Conservation (phyloP, 495 filamentous ascomycete species). For the Lasiosphaeria ovina region DNA sequence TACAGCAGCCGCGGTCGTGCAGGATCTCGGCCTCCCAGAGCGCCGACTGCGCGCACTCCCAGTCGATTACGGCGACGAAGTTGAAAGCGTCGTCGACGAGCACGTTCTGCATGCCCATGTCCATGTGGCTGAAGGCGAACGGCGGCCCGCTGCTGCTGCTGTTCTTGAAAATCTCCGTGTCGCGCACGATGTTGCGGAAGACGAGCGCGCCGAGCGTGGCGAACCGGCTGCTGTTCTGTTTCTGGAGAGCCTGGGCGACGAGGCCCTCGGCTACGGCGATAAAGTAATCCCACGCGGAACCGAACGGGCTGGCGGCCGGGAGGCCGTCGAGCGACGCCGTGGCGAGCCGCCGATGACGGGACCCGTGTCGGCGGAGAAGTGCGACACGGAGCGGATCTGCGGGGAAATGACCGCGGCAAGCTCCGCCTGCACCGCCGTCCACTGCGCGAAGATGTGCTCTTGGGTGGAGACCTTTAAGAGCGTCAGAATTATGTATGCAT, state of each 20-base stretch:
- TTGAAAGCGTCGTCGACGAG: slow-evolving; percentile 29
- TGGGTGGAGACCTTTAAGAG: background rate
- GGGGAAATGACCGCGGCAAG: no score
- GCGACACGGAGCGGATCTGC: no score
- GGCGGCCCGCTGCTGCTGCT: background rate
- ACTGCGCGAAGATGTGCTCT: no score
- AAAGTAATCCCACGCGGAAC: no score
- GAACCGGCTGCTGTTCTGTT: background rate
- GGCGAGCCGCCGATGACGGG: no score
- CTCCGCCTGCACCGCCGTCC: no score
- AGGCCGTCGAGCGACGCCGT: no score
- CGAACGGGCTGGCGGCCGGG: no score
- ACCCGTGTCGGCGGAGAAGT: no score
- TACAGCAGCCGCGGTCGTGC: background rate
- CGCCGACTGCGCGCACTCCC: slow-evolving; percentile 28
- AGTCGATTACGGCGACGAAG: slow-evolving; percentile 33
- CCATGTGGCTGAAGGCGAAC: slow-evolving; percentile 33
- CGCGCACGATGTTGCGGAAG: slow-evolving; percentile 9
- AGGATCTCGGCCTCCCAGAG: slow-evolving; percentile 19
- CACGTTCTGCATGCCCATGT: slow-evolving; percentile 33
- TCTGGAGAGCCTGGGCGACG: no score
- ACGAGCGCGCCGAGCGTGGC: slow-evolving; percentile 7
- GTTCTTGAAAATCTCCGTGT: slow-evolving; percentile 1
- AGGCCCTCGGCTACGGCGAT: no score
- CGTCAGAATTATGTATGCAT: no score